phyloP scores from a whole-genome alignment of 129 eudicot species.

The Helianthus tuberosus region DNA sequence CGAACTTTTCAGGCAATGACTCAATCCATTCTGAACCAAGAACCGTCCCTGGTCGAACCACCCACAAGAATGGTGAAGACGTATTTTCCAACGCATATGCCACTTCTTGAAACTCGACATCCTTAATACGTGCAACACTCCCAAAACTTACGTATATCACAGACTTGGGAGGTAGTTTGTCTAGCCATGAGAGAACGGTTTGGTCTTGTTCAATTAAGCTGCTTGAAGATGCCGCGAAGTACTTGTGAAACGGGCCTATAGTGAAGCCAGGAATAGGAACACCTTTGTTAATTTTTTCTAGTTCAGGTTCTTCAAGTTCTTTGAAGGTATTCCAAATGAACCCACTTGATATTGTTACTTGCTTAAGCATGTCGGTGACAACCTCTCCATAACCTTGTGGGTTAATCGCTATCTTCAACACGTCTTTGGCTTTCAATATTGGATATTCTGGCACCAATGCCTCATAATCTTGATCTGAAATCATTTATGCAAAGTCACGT shows the following conservation, averaged over 20 bases:
- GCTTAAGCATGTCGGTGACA: conserved; percentile 17
- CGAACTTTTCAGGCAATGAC: conserved; percentile 36
- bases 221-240: conserved; percentile 34
- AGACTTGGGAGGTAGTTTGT: conserved; percentile 39
- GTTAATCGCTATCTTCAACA: conserved; percentile 14
- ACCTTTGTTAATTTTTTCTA: conserved; percentile 14
- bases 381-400: conserved; percentile 20
- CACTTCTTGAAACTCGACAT: too few species aligned
- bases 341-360: conserved; percentile 41
- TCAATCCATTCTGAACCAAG: conserved; percentile 38
- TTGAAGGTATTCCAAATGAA: conserved; percentile 53
- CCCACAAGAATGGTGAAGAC: conserved; percentile 57
- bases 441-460: conserved; percentile 38
- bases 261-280: conserved; percentile 39
- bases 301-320: conserved; percentile 46
- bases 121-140: conserved; percentile 40
- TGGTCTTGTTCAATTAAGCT: conserved; percentile 45
- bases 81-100: too few species aligned
- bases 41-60: conserved; percentile 50
- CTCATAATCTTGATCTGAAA: conserved; percentile 30
- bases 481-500: not conserved
- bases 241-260: conserved; percentile 53
- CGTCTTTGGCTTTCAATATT: conserved; percentile 40
- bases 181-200: conserved; percentile 45
- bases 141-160: conserved; percentile 68